Evolutionary conservation across 805 yeast species (phyloP).

Genomic region (Saccharomycopsis sp.): DNA sequence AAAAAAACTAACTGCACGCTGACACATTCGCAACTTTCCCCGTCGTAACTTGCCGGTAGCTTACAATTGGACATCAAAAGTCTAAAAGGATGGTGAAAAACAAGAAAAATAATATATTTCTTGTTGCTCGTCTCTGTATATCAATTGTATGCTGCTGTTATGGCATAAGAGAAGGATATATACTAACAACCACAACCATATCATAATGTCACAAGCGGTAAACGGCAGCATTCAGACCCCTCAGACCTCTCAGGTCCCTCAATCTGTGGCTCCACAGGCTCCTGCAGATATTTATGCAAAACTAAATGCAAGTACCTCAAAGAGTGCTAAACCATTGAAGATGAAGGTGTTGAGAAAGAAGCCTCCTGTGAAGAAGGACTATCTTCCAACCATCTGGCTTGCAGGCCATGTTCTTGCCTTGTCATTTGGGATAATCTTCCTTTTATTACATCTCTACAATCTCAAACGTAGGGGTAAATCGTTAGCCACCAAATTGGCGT

Average conservation of each 20-base stretch:
- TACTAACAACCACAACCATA: no score
- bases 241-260: neutral
- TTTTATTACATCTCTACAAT: conserved; percentile 27
- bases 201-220: neutral
- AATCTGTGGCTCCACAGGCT: neutral
- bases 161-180: no score
- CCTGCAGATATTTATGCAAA: neutral
- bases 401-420: conserved; percentile 47
- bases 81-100: no score
- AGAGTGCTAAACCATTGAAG: neutral
- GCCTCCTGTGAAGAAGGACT: conserved; percentile 30
- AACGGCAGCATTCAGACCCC: neutral
- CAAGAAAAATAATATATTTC: no score
- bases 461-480: conserved; percentile 30
- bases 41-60: no score
- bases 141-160: no score
- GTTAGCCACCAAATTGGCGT: conserved; percentile 43
- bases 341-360: conserved; percentile 31
- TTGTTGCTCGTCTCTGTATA: no score
- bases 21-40: no score
- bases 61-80: no score
- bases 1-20: no score
- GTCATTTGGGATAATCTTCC: conserved; percentile 36
- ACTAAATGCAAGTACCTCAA: neutral
- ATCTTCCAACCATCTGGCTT: conserved; percentile 47